These are phyloP conservation scores for Mycena galopus DNA, from an alignment of 768 basidiomycete genomes.

Conservation along the genomic window DNA sequence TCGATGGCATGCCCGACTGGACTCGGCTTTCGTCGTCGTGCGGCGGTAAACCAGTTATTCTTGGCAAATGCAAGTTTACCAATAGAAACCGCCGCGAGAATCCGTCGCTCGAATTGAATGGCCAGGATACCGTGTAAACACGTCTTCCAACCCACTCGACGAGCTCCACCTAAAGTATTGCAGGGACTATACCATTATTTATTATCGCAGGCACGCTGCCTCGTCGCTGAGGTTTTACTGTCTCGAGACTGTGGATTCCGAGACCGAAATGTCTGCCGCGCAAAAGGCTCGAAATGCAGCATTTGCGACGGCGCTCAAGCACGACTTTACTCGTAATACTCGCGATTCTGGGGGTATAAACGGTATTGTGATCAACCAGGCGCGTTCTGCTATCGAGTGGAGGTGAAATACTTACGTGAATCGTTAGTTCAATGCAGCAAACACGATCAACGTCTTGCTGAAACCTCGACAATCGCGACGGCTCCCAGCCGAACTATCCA, in stretches of 20 bases:
- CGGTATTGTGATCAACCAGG: conserved; percentile 57
- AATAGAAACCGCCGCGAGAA: conserved; percentile 20
- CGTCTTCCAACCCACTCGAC: conserved; percentile 27
- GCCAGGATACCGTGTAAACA: conserved; percentile 22
- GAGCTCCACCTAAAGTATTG: neutral
- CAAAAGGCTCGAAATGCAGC: conserved; percentile 21
- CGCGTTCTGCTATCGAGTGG: conserved; percentile 32
- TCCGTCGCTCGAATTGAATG: conserved; percentile 25
- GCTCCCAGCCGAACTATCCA: conserved; percentile 24
- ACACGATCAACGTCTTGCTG: conserved; percentile 45
- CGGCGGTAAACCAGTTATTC: conserved; percentile 49
- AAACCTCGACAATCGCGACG: conserved; percentile 36
- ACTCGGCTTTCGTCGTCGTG: conserved; percentile 38
- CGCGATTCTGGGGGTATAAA: conserved; percentile 47
- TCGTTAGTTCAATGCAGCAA: conserved; percentile 60
- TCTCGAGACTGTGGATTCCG: conserved; percentile 51
- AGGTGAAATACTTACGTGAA: neutral
- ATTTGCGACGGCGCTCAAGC: conserved; percentile 47
- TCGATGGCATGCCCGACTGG: conserved; percentile 45
- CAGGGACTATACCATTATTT: conserved; percentile 52
- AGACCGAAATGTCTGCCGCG: conserved; percentile 33
- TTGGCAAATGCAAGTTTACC: conserved; percentile 49
- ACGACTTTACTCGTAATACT: conserved; percentile 53
- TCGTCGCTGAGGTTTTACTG: conserved; percentile 76
- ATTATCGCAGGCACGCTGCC: conserved; percentile 67